phyloP scores from a whole-genome alignment of 2,329 filamentous ascomycete genomes.

The Colletotrichum navitas region DNA sequence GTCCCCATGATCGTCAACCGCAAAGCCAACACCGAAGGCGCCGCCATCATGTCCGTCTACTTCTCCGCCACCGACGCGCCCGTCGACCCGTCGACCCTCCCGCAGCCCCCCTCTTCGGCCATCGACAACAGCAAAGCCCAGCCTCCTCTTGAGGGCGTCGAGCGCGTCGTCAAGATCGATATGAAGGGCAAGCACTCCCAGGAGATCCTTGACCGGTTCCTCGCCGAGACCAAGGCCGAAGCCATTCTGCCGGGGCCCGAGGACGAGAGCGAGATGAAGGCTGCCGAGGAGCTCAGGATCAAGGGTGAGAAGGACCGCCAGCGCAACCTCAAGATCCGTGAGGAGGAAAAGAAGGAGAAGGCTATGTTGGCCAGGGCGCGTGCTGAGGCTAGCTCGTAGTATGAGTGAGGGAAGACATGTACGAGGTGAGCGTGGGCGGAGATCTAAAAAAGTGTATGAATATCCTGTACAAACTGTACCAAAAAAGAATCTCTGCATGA shows the following conservation, averaged over 20 bases:
- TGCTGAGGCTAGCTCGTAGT: conserved; percentile 48
- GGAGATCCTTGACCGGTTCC: conserved; percentile 73
- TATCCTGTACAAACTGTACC: conserved; percentile 42
- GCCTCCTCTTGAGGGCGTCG: conserved; percentile 57
- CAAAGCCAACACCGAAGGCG: conserved; percentile 65
- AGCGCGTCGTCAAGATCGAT: conserved; percentile 67
- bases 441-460: conserved; percentile 31
- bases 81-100: conserved; percentile 48
- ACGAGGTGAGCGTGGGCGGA: background rate
- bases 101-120: conserved; percentile 62
- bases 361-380: conserved; percentile 59
- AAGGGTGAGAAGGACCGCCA: conserved; percentile 67
- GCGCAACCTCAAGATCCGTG: conserved; percentile 63
- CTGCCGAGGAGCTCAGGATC: conserved; percentile 67
- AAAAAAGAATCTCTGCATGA: conserved; percentile 36
- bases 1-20: conserved; percentile 87
- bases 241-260: conserved; percentile 68
- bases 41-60: conserved; percentile 75
- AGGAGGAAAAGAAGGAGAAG: conserved; percentile 72
- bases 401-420: background rate
- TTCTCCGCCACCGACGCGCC: conserved; percentile 58
- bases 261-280: conserved; percentile 69
- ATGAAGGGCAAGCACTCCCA: conserved; percentile 73
- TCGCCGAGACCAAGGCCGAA: conserved; percentile 72
- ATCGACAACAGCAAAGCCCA: conserved; percentile 63